Evolutionary conservation across 169 alveolate species (phyloP), one percentile per base, ranked within the genome.

Genomic region (Plasmodium falciparum): DNA sequence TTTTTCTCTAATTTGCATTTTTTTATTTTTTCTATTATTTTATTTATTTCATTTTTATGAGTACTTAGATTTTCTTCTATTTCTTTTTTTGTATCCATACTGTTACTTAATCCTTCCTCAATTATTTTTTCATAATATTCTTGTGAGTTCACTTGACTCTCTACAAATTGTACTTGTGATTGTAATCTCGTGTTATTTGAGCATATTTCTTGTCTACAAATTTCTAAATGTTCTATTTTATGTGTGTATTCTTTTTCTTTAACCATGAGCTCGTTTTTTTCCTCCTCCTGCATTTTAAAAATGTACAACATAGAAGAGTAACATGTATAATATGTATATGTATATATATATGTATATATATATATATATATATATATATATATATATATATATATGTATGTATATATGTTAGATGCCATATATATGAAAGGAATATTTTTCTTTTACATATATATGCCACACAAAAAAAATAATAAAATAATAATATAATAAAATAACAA

Each of bases 121-220:
- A 83, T 83, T 17, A 83, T 83, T 8, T 50, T 83, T 50, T 69
- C 20, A 43, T 52, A 83, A 39, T 83, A 52, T 24, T 69, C 91
- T 17, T 83, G 91, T 2, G 91, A 83, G 8, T 54, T 20, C 20
- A 69, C 47, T 65, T 83, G 91, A 12, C 54, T 83, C 8, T 83
- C 85, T 62, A 83, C 39, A 72, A 83, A 83, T 33, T 67, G 45
- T 43, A 15, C 26, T 62, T 83, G 91, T 1, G 91, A 61, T 61
- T 69, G 24, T 45, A 83, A 11, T 13, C 80, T 69, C 5, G n/a
- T 33, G 12, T 69, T 54, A 63, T 83, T 49, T 7, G 74, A 83
- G 5, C 2, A 15, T 45, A 59, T 26, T 54, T 83, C 91, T 15
- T 62, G 54, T 29, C 49, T 83, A 0, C 26, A 22, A 1, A 67